Percentiles rank a stretch among this genome's conserved stretches.
Evolutionary conservation across 306 rosid species (phyloP).

Genomic region (Gastrolobium bilobum): DNA sequence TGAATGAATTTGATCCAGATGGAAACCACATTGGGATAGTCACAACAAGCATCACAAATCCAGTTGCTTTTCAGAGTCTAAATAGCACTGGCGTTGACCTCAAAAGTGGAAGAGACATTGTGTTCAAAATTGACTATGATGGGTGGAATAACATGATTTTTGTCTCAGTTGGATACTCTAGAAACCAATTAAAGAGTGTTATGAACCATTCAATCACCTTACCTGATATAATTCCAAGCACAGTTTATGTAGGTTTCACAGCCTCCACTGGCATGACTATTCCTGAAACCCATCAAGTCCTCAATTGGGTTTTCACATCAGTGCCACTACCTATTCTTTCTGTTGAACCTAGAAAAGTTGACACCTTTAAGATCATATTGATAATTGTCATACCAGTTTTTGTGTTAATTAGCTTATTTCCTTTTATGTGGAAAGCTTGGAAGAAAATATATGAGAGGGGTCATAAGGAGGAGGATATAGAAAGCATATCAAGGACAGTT

Average conservation of each 20-base stretch:
- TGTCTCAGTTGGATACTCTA: conserved; percentile 56
- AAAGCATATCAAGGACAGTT: conserved; percentile 53
- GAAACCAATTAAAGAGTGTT: conserved; percentile 45
- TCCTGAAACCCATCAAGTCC: conserved; percentile 57
- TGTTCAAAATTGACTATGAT: conserved; percentile 61
- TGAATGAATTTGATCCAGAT: conserved; percentile 68
- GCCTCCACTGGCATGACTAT: conserved; percentile 54
- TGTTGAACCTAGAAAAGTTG: not conserved
- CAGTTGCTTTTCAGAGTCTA: conserved; percentile 56
- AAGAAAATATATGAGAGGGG: conserved; percentile 44
- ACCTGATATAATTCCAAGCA: conserved; percentile 50
- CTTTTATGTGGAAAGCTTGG: conserved; percentile 46
- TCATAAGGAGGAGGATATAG: conserved; percentile 46
- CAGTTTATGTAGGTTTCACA: conserved; percentile 69
- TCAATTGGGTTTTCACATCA: conserved; percentile 68
- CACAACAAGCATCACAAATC: conserved; percentile 58
- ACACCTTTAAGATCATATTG: conserved; percentile 47
- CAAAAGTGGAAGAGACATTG: conserved; percentile 63
- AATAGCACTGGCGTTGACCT: conserved; percentile 52
- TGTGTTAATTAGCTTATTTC: conserved; percentile 32
- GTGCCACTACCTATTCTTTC: conserved; percentile 52
- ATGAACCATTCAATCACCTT: conserved; percentile 54
- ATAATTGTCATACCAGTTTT: conserved; percentile 44
- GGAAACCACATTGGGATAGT: conserved; percentile 65
- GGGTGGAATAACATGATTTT: conserved; percentile 53